These are phyloP conservation scores for Paecilomyces formosus DNA, from an alignment of 2,329 filamentous ascomycete species.

Conservation along the genomic window DNA sequence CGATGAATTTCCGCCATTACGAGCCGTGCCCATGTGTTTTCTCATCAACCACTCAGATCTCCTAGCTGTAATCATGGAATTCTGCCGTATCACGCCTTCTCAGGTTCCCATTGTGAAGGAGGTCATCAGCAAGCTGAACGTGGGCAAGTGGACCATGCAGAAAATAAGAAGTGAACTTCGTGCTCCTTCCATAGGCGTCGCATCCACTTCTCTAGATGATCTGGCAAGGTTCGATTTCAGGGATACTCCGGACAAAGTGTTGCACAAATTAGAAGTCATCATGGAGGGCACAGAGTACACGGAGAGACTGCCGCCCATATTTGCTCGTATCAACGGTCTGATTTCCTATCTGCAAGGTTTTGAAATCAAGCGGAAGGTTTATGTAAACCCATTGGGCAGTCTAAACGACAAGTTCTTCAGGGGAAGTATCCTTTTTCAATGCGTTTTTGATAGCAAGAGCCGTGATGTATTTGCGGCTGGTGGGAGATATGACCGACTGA, in stretches of 20 bases:
- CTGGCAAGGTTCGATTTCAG: constrained; percentile 86
- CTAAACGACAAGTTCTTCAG: constrained; percentile 87
- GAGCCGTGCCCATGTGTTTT: constrained; percentile 71
- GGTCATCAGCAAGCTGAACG: constrained; percentile 77
- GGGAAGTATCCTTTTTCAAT: constrained; percentile 82
- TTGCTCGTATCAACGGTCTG: constrained; percentile 74
- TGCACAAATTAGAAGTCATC: constrained; percentile 52
- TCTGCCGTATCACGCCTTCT: constrained; percentile 67
- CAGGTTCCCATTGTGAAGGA: constrained; percentile 70
- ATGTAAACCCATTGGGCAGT: constrained; percentile 76
- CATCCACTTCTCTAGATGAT: constrained; percentile 85
- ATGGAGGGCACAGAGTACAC: constrained; percentile 48
- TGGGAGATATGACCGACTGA: constrained; percentile 83
- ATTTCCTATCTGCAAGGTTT: constrained; percentile 69
- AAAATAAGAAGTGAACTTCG: constrained; percentile 77
- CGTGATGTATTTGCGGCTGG: constrained; percentile 84
- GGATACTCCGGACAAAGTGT: constrained; percentile 61
- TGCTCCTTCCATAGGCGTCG: constrained; percentile 71
- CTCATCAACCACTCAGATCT: constrained; percentile 84
- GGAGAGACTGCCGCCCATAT: constrained; percentile 46
- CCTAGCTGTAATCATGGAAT: constrained; percentile 80
- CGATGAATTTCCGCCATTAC: constrained; percentile 67
- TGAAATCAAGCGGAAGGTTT: constrained; percentile 68
- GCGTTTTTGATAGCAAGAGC: constrained; percentile 75
- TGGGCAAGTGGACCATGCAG: constrained; percentile 71